A percentile compares a stretch with the other conserved stretches of the same genome.
phyloP scores from a whole-genome alignment of 805 yeast species.

The Starmera caribaea region DNA sequence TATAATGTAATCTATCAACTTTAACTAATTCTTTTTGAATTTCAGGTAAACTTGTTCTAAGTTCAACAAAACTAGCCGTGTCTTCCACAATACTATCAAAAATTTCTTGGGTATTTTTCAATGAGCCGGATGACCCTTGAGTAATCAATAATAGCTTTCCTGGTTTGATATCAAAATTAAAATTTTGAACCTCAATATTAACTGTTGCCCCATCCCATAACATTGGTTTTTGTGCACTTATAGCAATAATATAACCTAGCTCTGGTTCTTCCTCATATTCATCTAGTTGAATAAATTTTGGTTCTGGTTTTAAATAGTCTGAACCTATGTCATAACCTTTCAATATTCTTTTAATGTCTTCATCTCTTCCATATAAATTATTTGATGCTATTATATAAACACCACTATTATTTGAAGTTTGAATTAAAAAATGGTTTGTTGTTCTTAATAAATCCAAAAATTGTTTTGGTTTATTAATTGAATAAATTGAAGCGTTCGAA shows the following conservation, averaged over 20 bases:
- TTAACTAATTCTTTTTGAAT: constrained; percentile 67
- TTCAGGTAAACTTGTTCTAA: constrained; percentile 58
- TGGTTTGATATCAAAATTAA: constrained; percentile 43
- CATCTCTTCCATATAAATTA: constrained; percentile 28
- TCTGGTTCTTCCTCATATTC: constrained; percentile 21
- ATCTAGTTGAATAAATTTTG: constrained; percentile 10
- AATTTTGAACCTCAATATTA: constrained; percentile 34
- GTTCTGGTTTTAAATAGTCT: constrained; percentile 26
- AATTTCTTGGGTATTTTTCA: constrained; percentile 45
- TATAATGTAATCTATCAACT: constrained; percentile 57
- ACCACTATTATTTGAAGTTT: constrained; percentile 66
- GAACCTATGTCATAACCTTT: constrained; percentile 43
- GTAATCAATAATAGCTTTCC: constrained; percentile 63
- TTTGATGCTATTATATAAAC: constrained; percentile 70
- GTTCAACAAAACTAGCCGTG: constrained; percentile 44
- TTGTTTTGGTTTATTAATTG: constrained; percentile 38
- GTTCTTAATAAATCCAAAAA: constrained; percentile 51
- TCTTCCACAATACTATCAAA: constrained; percentile 52
- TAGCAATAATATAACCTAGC: constrained; percentile 54
- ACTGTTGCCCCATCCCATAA: constrained; percentile 84
- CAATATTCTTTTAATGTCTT: constrained; percentile 34
- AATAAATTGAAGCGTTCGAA: constrained; percentile 61
- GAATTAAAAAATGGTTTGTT: constrained; percentile 66
- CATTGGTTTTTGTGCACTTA: constrained; percentile 76
- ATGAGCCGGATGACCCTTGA: constrained; percentile 53